Percentiles rank a stretch among this genome's conserved stretches.
Conservation (phyloP, 768 basidiomycete genomes). For the Leucocoprinus leucothites region DNA sequence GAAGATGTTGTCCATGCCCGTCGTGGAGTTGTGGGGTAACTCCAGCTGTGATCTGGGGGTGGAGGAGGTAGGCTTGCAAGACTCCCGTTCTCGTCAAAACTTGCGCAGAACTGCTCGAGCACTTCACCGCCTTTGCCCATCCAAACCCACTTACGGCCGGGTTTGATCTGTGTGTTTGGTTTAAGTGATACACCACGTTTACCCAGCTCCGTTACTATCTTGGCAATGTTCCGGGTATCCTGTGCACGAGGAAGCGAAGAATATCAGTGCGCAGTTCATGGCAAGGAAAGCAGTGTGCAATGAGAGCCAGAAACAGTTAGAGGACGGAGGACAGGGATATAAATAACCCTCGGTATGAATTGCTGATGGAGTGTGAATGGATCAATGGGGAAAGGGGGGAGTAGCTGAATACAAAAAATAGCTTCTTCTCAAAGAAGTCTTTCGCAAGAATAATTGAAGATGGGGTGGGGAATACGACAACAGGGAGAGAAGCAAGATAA, state of each 20-base stretch:
- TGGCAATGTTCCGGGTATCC: constrained; percentile 89
- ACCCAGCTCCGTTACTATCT: constrained; percentile 79
- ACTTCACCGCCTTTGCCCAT: constrained; percentile 78
- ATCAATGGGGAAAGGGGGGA: constrained; percentile 3
- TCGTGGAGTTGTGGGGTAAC: neutral
- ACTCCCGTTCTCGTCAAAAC: constrained; percentile 1
- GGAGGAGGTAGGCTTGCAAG: neutral
- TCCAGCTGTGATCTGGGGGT: neutral
- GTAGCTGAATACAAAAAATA: neutral
- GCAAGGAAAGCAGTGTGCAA: neutral
- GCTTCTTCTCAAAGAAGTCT: neutral
- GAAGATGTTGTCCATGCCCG: neutral
- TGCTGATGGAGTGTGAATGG: neutral
- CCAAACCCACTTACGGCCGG: constrained; percentile 74
- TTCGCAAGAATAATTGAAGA: constrained; percentile 16
- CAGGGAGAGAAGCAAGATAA: constrained; percentile 14
- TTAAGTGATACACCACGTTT: constrained; percentile 61
- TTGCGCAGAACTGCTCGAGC: constrained; percentile 39
- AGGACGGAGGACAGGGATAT: neutral
- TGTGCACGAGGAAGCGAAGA: constrained; percentile 25
- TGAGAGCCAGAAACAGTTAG: neutral
- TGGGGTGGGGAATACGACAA: constrained; percentile 12
- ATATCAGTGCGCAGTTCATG: neutral
- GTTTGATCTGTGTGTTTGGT: constrained; percentile 70
- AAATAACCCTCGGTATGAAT: neutral